Percentiles rank a stretch among this genome's conserved stretches.
Conservation (phyloP, 2,329 filamentous ascomycete genomes). For the Paracorniculantispora psalliotae region DNA sequence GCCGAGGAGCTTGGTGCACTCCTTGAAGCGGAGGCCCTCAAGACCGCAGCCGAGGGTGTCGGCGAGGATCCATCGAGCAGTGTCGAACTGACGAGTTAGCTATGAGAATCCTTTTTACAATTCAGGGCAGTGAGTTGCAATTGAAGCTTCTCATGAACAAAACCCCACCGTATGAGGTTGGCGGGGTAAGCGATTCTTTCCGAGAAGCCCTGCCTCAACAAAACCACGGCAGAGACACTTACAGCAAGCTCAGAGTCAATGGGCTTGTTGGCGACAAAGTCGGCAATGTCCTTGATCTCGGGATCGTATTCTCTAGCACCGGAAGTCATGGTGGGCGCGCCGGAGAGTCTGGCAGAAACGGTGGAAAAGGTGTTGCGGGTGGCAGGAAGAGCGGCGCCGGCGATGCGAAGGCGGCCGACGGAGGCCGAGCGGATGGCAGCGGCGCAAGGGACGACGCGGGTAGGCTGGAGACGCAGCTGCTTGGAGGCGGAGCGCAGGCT, state of each 20-base stretch:
- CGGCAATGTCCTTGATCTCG: conserved; percentile 92
- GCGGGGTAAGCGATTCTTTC: conserved; percentile 6
- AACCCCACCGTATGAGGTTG: conserved; percentile 14
- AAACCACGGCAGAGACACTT: conserved; percentile 35
- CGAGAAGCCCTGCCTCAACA: neutral
- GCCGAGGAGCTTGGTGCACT: conserved; percentile 91
- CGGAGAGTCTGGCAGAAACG: conserved; percentile 41
- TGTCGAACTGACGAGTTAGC: conserved; percentile 69
- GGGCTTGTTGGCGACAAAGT: conserved; percentile 87
- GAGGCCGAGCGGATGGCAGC: conserved; percentile 27
- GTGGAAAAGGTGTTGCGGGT: conserved; percentile 44
- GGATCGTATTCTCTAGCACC: conserved; percentile 68
- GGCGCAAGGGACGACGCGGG: conserved; percentile 32
- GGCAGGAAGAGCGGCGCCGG: conserved; percentile 29
- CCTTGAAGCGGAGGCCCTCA: conserved; percentile 90
- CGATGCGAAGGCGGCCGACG: conserved; percentile 27
- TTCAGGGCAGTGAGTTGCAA: conserved; percentile 13
- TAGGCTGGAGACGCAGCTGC: conserved; percentile 45
- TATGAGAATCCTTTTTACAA: neutral
- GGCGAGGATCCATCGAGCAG: conserved; percentile 91
- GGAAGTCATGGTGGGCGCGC: conserved; percentile 46
- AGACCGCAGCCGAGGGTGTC: conserved; percentile 96
- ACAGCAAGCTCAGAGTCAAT: conserved; percentile 91
- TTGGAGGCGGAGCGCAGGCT: conserved; percentile 50
- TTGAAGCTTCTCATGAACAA: neutral